Percentiles rank a stretch among this genome's conserved stretches.
Evolutionary conservation across 2,329 filamentous ascomycete genomes (phyloP).

Genomic region (Diaporthe sp.): DNA sequence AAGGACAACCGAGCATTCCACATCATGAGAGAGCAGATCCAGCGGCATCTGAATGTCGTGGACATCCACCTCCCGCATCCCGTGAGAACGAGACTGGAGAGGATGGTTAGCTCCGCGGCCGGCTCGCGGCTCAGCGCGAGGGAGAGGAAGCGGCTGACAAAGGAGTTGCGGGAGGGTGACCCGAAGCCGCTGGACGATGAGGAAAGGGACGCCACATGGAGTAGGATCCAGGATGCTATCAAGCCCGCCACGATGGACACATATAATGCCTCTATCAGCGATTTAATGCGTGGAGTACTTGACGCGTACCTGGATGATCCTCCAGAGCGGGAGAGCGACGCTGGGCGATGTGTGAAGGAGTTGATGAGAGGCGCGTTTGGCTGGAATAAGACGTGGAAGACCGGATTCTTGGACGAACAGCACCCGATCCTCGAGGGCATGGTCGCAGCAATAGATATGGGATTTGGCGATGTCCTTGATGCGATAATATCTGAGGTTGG

Average conservation of each 20-base stretch:
- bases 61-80: conserved; percentile 43
- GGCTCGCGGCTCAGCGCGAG: conserved; percentile 23
- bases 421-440: conserved; percentile 43
- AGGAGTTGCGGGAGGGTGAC: conserved; percentile 24
- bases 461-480: conserved; percentile 43
- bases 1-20: conserved; percentile 43
- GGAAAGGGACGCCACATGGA: conserved; percentile 44
- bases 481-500: conserved; percentile 37
- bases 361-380: conserved; percentile 44
- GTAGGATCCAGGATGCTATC: conserved; percentile 43
- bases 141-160: conserved; percentile 23
- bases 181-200: conserved; percentile 32
- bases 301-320: conserved; percentile 42
- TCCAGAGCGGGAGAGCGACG: conserved; percentile 39
- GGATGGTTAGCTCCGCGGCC: conserved; percentile 25
- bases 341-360: conserved; percentile 38
- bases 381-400: conserved; percentile 44
- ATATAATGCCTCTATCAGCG: conserved; percentile 42
- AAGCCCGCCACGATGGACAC: conserved; percentile 43
- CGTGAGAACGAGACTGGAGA: conserved; percentile 38
- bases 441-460: conserved; percentile 43
- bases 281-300: conserved; percentile 41
- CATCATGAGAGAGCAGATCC: conserved; percentile 45
- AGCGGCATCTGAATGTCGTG: conserved; percentile 46
- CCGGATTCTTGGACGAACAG: conserved; percentile 42